Evolutionary conservation across 768 basidiomycete genomes (phyloP).

Genomic region (Amanita jacksonii): DNA sequence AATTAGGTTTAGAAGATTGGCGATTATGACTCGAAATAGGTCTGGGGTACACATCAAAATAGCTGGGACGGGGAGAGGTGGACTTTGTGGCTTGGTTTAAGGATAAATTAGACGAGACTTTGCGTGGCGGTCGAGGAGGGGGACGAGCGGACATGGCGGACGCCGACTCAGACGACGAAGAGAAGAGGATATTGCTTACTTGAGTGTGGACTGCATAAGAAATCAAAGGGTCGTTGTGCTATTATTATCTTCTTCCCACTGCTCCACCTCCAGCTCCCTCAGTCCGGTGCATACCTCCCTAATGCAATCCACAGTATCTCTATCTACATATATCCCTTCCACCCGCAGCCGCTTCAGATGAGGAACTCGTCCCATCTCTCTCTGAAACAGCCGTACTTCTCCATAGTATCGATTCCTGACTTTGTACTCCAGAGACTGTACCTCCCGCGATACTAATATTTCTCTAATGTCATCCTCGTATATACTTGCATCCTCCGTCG

Average conservation of each 20-base stretch:
- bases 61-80: constrained; percentile 22
- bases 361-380: constrained; percentile 15
- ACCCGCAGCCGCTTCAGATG: constrained; percentile 32
- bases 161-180: background rate
- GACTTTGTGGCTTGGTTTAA: constrained; percentile 40
- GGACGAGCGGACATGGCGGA: constrained; percentile 13
- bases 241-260: background rate
- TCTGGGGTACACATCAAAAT: constrained; percentile 38
- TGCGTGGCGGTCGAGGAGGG: constrained; percentile 35
- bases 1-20: constrained; percentile 25
- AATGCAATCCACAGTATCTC: constrained; percentile 25
- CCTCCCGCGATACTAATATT: constrained; percentile 29
- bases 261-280: constrained; percentile 15
- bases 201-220: background rate
- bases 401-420: constrained; percentile 19
- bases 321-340: constrained; percentile 30
- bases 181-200: background rate
- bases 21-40: constrained; percentile 26
- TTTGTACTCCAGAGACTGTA: constrained; percentile 36
- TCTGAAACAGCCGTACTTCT: constrained; percentile 23
- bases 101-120: constrained; percentile 50
- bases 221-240: background rate
- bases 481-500: constrained; percentile 21
- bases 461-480: constrained; percentile 31
- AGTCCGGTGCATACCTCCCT: constrained; percentile 25